Base-by-base conservation (phyloP, 31 red algal genomes). In the Endocladia muricata region DNA sequence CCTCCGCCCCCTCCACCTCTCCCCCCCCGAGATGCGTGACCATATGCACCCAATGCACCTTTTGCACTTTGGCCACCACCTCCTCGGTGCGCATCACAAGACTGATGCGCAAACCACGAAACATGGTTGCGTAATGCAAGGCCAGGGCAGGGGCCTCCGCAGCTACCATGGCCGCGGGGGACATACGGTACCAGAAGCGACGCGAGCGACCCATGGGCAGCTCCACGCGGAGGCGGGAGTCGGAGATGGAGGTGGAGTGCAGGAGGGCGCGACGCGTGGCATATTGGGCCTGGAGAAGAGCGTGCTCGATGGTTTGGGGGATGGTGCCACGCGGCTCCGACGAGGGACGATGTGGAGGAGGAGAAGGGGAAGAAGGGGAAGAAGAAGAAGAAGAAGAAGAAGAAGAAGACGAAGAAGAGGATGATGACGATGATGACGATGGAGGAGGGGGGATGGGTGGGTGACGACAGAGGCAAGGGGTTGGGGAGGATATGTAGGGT, bases 131-230 rank as follows among this genome's bases (percentile, higher is more conserved):
- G 31, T 56, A 60, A 36, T 70, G 60, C 13, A 82, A 13, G n/a
- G 64, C 78, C 8, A 82, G 64, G 2, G 33, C n/a, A 3, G 38
- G 43, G 1, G 42, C 22, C 65, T 82, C 71, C 31, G 47, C 22
- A 19, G 68, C 41, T 3, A 63, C 67, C 49, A 69, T 49, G 44
- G 69, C 35, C 26, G 71, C 22, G 1, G 85, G 85, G 9, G 85
- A 80, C 85, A 89, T 89, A 40, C 85, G 76, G 69, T 89, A 89
- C 85, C 85, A 89, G 52, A 72, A 72, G 13, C 71, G 67, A 17
- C 85, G 85, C 26, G 76, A 81, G 40, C 85, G 76, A 28, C 85
- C 85, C 77, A 89, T 81, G 1, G 85, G 85, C 9, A 89, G 76
- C 51, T 89, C 76, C 37, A 89, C 77, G 35, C 60, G 68, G 4